Evolutionary conservation across 202 grass and related monocot genomes (phyloP), one percentile per base, ranked within the genome.

Genomic region (Thinopyrum obtusiflorum): DNA sequence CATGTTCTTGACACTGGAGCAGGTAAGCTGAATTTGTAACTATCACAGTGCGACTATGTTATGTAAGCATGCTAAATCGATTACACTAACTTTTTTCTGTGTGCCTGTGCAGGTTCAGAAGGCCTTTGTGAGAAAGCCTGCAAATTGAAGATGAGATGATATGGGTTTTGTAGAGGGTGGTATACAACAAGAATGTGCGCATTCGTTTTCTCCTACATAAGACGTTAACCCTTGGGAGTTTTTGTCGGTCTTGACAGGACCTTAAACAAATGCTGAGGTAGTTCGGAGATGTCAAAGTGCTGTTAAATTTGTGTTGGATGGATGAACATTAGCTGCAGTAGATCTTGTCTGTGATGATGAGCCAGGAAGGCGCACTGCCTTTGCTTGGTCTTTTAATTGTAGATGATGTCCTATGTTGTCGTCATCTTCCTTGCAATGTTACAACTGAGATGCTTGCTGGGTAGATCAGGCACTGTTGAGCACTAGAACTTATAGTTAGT

Each of bases 1-100:
- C 68, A 98, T 98, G 97, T 98, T 98, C 83, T 91, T 98, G 80
- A 98, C 97, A 66, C 83, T 98, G 81, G 97, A 98, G 84, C 92
- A 96, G 97, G 97, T 98, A 86, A 76, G 27, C 53, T 68, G 36
- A 74, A 65, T 65, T 20, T 68, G 23, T n/a, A 69, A 4, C 36
- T 46, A 66, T 24, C 61, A 46, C 17, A 35, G 2, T 57, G 17
- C 6, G 85, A 46, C 6, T 9, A 81, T 69, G 28, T 49, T 14
- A 59, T 21, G 20, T 59, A 68, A 11, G 33, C 59, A 11, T 83
- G 2, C 21, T 61, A 14, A 5, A 68, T 80, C 20, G 0, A 28
- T 12, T 75, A 20, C 66, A 31, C 44, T 23, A 32, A 42, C 40
- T 57, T 40, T 11, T 71, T 20, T 84, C 33, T 73, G 67, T 76